Evolutionary conservation across 2,329 filamentous ascomycete genomes (phyloP).

Genomic region (Cordyceps javanica): DNA sequence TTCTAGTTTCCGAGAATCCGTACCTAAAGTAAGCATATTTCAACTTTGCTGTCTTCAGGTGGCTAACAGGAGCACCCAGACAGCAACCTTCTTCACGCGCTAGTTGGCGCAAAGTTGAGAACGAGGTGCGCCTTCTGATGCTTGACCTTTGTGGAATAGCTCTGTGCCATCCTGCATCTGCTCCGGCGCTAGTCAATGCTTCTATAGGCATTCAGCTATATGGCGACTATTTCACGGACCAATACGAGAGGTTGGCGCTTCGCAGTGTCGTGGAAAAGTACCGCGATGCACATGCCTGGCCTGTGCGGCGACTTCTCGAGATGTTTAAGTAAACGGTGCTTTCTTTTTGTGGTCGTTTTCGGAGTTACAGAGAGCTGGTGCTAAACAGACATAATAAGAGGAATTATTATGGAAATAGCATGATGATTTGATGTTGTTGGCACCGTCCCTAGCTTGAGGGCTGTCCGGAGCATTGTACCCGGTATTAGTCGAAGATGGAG

Average conservation of each 20-base stretch:
- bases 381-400: no score
- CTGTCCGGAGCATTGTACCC: not conserved
- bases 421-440: no score
- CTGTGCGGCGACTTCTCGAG: conserved; percentile 29
- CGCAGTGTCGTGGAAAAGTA: conserved; percentile 38
- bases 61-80: conserved; percentile 14
- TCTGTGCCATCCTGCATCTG: conserved; percentile 31
- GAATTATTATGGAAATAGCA: no score
- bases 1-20: conserved; percentile 34
- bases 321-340: conserved; percentile 25
- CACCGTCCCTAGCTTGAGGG: no score
- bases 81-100: conserved; percentile 22
- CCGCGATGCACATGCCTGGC: conserved; percentile 35
- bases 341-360: no score
- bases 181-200: conserved; percentile 33
- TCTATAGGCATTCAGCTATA: conserved; percentile 36
- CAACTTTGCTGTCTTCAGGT: not conserved
- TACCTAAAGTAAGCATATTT: conserved; percentile 25
- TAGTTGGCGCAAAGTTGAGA: conserved; percentile 31
- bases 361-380: no score
- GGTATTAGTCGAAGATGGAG: not conserved
- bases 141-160: conserved; percentile 35
- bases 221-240: conserved; percentile 35
- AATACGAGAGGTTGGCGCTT: conserved; percentile 31
- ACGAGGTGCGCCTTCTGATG: conserved; percentile 31